phyloP scores from a whole-genome alignment of 441 rosid genomes.

The Lagerstroemia fauriei region DNA sequence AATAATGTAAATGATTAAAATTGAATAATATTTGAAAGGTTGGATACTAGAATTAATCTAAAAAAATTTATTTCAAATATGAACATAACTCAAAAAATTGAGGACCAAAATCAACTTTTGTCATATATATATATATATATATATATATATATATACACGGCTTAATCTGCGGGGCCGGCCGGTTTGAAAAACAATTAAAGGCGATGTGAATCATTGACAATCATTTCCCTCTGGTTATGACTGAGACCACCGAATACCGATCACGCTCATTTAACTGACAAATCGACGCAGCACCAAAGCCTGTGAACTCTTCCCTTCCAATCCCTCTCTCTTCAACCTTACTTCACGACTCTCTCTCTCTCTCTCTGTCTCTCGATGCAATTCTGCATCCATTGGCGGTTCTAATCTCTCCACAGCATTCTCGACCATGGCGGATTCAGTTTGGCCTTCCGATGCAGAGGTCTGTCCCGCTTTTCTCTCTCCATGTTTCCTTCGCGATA shows the following conservation, averaged over 20 bases:
- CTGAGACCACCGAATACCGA: background rate
- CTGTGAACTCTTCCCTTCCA: background rate
- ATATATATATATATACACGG: no score
- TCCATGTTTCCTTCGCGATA: background rate
- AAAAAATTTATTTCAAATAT: no score
- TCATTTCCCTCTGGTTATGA: background rate
- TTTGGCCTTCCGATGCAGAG: background rate
- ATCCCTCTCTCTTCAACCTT: background rate
- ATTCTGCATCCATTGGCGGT: background rate
- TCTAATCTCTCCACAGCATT: background rate
- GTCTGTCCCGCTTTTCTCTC: background rate
- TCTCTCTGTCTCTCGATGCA: background rate
- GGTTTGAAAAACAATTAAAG: no score
- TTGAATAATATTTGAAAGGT: no score
- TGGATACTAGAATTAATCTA: no score
- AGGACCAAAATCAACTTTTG: no score
- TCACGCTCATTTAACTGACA: background rate
- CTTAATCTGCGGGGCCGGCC: no score
- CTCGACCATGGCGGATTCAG: slow-evolving; percentile 1
- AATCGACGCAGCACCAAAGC: background rate
- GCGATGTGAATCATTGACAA: no score
- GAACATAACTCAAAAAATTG: no score
- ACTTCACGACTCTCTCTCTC: background rate
- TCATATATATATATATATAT: no score
- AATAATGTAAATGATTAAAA: no score